Percentiles rank a stretch among this genome's conserved stretches.
Evolutionary conservation across 106 monocot species (phyloP).

Genomic region (Allium fistulosum): DNA sequence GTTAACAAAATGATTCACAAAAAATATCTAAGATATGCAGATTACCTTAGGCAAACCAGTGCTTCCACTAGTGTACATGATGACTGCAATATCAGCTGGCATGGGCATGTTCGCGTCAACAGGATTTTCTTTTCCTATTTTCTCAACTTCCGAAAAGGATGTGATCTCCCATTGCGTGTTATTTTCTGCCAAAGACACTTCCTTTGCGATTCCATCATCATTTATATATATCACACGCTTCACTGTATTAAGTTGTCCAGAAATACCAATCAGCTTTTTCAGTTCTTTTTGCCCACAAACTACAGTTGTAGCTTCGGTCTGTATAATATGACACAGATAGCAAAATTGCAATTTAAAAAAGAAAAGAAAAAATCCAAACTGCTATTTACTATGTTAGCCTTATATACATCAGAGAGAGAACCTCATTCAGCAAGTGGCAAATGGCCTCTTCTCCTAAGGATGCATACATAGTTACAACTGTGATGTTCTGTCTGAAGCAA

Average conservation of each 20-base stretch:
- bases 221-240: conserved; percentile 79
- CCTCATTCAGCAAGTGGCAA: conserved; percentile 97
- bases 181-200: conserved; percentile 50
- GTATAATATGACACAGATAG: conserved; percentile 6
- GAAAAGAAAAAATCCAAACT: no score
- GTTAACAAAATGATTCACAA: no score
- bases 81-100: conserved; percentile 81
- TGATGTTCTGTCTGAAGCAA: conserved; percentile 80
- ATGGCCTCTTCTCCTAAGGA: conserved; percentile 93
- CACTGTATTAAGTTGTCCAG: conserved; percentile 76
- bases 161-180: conserved; percentile 42
- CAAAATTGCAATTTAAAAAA: no score
- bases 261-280: conserved; percentile 80
- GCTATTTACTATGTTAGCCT: neutral
- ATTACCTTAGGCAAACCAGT: conserved; percentile 97
- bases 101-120: conserved; percentile 58
- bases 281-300: conserved; percentile 90
- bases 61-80: conserved; percentile 99
- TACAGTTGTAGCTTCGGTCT: conserved; percentile 94
- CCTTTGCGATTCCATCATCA: conserved; percentile 52
- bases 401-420: conserved; percentile 4
- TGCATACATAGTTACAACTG: conserved; percentile 95
- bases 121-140: conserved; percentile 57
- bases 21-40: neutral
- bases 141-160: conserved; percentile 77